Evolutionary conservation across 78 protist species (phyloP), one percentile per base, ranked within the genome.

Genomic region (Chrysochromulina tobinii): DNA sequence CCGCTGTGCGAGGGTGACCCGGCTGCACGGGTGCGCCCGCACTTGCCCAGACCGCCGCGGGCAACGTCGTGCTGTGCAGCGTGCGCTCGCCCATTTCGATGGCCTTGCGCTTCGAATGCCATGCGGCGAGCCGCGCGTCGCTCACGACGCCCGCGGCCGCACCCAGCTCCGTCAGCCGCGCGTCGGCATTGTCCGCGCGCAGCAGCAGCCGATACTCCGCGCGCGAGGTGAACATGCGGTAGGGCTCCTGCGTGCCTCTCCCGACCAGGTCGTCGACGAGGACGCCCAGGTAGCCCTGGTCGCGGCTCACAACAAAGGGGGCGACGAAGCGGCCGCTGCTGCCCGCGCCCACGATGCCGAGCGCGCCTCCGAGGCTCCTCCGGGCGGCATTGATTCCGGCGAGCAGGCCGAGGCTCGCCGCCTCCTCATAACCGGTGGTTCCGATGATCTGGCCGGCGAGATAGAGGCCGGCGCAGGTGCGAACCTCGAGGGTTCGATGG

Each of bases 371-470:
- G 38, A 38, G 38, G 38, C 38, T 38, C 38, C 38, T 38, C 38
- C 38, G 38, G 38, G 94, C 97, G 1, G 99, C 99, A 53, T 97
- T 97, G 67, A 93, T 54, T 5, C 99, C 99, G 2, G 99, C 99
- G 4, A 95, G 25, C 9, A 97, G 51, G 57, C 98, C 97, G 61
- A 95, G 96, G 38, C 94, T 96, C 50, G 94, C 97, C 17, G 97
- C 96, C 61, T 95, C 97, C 69, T 96, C 97, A 51, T 96, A 96
- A 0, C 99, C 99, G 7, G 99, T 97, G 2, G 98, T 96, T 58
- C 99, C 98, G 87, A 96, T 96, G 84, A 97, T 96, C 89, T 97
- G 68, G 54, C 89, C 84, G 14, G 84, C 84, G 59, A 75, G 57
- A 58, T 11, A 75, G 53, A 75, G 84, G 38, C 58, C 58, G 6